Base-by-base conservation (phyloP, 2,329 filamentous ascomycete genomes). In the Apiospora saccharicola region DNA sequence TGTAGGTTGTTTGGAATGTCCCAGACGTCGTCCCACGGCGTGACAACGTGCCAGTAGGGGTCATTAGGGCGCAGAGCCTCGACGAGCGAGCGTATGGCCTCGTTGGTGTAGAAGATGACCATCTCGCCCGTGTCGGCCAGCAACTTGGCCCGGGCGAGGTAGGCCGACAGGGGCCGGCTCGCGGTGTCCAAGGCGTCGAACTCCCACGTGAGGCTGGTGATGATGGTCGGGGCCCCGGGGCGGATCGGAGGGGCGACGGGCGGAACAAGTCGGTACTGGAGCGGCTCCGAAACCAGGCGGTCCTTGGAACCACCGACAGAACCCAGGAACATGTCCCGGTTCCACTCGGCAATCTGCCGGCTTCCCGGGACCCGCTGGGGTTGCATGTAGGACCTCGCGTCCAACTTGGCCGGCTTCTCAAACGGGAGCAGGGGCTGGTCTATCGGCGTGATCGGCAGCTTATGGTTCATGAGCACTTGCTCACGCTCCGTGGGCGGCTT, bases 1-100 rank as follows among this genome's bases (percentile, higher is more conserved):
- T 70, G 68, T 13, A 13, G 14, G 68, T 70, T 70, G 68, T 49
- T 70, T 14, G 68, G 68, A 0, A 57, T 7, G 34, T 70, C 68
- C 68, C 68, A 70, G 5, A 57, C 47, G 4, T 26, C 30, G 3
- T 37, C 68, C 41, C 30, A 70, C 1, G 43, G n/a, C 3, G 12
- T n/a, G 3, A 70, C 30, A 16, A 70, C 68, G 44, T 46, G n/a
- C 43, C 43, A 70, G 46, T 57, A n/a, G 0, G 43, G 24, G 34
- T 70, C 44, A 22, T 57, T 24, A 0, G 68, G 44, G 0, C 68
- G 68, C 26, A 70, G 6, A 22, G 7, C 34, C 24, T 41, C n/a
- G 46, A 70, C 14, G 4, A 3, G 14, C 7, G 34, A 14, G 4
- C 37, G 37, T 3, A 68, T 22, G 26, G 7, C 3, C 19, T 24